Evolutionary conservation across 345 rosid genomes (phyloP).

Genomic region (Anacardium occidentale): DNA sequence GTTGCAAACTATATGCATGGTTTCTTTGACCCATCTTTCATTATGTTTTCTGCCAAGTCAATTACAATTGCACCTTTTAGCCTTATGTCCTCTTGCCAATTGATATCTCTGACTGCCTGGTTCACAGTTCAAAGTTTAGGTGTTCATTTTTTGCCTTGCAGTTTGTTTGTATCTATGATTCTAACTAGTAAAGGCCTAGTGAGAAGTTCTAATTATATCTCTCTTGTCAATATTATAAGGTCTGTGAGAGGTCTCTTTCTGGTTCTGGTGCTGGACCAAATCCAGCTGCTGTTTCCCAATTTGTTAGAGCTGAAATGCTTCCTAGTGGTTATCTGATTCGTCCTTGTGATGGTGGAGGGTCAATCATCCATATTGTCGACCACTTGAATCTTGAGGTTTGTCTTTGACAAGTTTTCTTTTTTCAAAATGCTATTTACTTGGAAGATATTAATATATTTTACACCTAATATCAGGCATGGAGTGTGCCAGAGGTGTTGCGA

Average conservation of each 20-base stretch:
- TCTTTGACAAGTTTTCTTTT: background rate
- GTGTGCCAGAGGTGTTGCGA: constrained; percentile 96
- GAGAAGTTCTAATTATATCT: constrained; percentile 5
- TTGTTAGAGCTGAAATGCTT: constrained; percentile 95
- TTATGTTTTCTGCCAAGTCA: background rate
- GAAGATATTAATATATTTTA: background rate
- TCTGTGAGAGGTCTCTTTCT: constrained; percentile 97
- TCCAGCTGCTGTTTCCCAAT: constrained; percentile 74
- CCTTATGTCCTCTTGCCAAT: background rate
- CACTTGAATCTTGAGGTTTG: constrained; percentile 91
- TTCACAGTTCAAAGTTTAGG: background rate
- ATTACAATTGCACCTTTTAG: background rate
- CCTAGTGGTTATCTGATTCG: constrained; percentile 96
- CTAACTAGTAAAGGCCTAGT: background rate
- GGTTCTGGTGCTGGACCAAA: constrained; percentile 94
- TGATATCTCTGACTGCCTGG: background rate
- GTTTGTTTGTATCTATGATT: background rate
- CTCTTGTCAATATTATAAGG: constrained; percentile 35
- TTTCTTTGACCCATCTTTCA: background rate
- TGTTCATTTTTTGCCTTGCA: background rate
- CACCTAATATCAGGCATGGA: constrained; percentile 70
- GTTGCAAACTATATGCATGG: background rate
- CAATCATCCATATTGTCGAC: constrained; percentile 95
- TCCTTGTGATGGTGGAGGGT: constrained; percentile 98
- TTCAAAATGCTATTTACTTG: background rate